These are phyloP conservation scores for Penicillium sp. DNA, from an alignment of 2,329 filamentous ascomycete species.

Conservation along the genomic window DNA sequence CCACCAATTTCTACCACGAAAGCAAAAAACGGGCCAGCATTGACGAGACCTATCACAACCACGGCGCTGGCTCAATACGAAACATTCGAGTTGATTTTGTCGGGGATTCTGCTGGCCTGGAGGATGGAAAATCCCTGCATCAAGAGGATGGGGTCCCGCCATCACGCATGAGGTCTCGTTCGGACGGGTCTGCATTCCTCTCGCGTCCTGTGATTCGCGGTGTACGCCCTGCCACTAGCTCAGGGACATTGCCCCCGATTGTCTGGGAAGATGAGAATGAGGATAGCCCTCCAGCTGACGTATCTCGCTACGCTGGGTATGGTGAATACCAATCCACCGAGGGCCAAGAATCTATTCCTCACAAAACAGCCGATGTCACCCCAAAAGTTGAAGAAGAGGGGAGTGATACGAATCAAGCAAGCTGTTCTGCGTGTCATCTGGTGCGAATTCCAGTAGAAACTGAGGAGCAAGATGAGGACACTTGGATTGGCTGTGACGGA, in stretches of 20 bases:
- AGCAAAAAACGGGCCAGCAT: conserved; percentile 32
- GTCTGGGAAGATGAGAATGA: conserved; percentile 35
- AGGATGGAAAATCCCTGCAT: conserved; percentile 19
- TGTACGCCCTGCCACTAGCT: conserved; percentile 40
- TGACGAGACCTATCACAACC: conserved; percentile 31
- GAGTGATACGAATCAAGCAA: conserved; percentile 41
- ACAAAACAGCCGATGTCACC: conserved; percentile 16
- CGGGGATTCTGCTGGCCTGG: conserved; percentile 13
- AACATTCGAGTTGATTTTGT: conserved; percentile 24
- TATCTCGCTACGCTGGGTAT: conserved; percentile 10
- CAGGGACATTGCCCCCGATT: conserved; percentile 35
- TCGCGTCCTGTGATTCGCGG: conserved; percentile 39
- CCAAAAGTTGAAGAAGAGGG: conserved; percentile 32
- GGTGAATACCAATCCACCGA: conserved; percentile 9
- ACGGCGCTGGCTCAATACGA: conserved; percentile 23
- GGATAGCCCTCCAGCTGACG: conserved; percentile 15
- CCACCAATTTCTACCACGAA: conserved; percentile 34
- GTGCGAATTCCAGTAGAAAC: conserved; percentile 53
- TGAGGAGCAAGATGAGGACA: conserved; percentile 55
- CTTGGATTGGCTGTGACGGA: conserved; percentile 68
- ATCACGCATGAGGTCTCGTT: conserved; percentile 43
- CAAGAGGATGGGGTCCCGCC: conserved; percentile 24
- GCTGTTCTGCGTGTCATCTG: conserved; percentile 60
- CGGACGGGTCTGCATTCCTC: conserved; percentile 43
- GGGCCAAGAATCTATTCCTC: conserved; percentile 1